Base-by-base conservation (phyloP, 2,329 filamentous ascomycete species). In the Lachnellula arida region DNA sequence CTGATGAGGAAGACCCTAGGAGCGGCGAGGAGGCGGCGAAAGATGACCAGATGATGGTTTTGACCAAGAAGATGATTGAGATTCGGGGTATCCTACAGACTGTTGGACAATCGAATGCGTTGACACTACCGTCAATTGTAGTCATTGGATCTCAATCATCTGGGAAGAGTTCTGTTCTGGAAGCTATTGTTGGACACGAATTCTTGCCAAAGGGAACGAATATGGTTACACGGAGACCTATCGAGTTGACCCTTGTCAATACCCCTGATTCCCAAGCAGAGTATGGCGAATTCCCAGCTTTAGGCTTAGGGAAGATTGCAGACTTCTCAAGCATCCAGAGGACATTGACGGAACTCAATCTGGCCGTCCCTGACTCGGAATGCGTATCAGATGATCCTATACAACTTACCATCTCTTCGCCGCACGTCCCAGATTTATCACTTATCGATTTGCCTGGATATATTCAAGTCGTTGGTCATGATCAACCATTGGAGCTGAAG, bases 51-150 rank as follows among this genome's bases (percentile, higher is more conserved):
- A 99, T 99, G 93, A 99, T 99, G 94, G 80, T 97, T 64, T 78
- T 99, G 68, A 99, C 95, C 2, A 93, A 94, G 76, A 97, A 97
- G 76, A 99, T 99, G 94, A 99, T 99, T 68, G 94, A 99, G 76
- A 97, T 99, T 55, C 81, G 95, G 63, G 92, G 87, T 63, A 90
- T 99, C 55, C 79, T 99, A 23, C 89, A 95, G 68, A 90, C 87
- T 25, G 89, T 99, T 47, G 95, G 92, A 35, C 93, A 99, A 75
- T 95, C 92, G 0, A 91, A 88, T 62, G 85, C 89, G 3, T 77
- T 99, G 60, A 93, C 89, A 1, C 76, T 99, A 22, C 94, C 94
- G 0, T 97, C 95, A 0, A 99, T 99, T 56, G 94, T 99, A n/a
- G 94, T 99, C 39, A 97, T 99, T 65, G 94, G 94, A 23, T 99